Percentiles rank a stretch among this genome's conserved stretches.
Evolutionary conservation across 805 yeast genomes (phyloP).

Genomic region (Yarrowia hollandica): DNA sequence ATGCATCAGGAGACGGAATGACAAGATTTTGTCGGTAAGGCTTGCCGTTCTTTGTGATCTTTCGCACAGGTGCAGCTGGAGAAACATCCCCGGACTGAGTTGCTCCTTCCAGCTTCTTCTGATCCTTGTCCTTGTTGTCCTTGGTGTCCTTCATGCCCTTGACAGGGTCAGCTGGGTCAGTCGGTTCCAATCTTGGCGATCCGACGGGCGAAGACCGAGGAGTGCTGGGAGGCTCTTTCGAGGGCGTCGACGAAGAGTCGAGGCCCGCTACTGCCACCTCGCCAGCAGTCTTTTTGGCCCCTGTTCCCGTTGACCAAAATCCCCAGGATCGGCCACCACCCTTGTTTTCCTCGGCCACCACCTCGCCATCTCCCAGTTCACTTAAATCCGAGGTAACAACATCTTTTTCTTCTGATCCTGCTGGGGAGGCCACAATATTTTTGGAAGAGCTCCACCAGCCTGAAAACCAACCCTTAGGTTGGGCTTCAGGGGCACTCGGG

Average conservation of each 20-base stretch:
- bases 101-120: slow-evolving; percentile 15
- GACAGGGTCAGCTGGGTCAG: slow-evolving; percentile 28
- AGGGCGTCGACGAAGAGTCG: slow-evolving; percentile 35
- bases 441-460: slow-evolving; percentile 14
- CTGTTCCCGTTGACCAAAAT: slow-evolving; percentile 38
- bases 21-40: slow-evolving; percentile 36
- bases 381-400: neutral
- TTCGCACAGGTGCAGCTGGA: neutral
- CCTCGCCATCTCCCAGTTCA: slow-evolving; percentile 13
- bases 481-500: neutral
- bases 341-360: slow-evolving; percentile 9
- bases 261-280: slow-evolving; percentile 41
- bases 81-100: slow-evolving; percentile 11
- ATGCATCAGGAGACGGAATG: slow-evolving; percentile 36
- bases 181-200: slow-evolving; percentile 15
- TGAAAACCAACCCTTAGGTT: slow-evolving; percentile 14
- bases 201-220: slow-evolving; percentile 31
- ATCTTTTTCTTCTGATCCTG: slow-evolving; percentile 12
- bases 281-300: slow-evolving; percentile 29
- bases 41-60: slow-evolving; percentile 6
- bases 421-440: slow-evolving; percentile 8
- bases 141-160: slow-evolving; percentile 9
- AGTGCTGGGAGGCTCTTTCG: slow-evolving; percentile 37
- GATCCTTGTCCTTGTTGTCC: slow-evolving; percentile 17
- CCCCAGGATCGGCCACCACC: slow-evolving; percentile 39